Conservation (phyloP, 2,329 filamentous ascomycete species). For the Trichoderma brevicompactum region DNA sequence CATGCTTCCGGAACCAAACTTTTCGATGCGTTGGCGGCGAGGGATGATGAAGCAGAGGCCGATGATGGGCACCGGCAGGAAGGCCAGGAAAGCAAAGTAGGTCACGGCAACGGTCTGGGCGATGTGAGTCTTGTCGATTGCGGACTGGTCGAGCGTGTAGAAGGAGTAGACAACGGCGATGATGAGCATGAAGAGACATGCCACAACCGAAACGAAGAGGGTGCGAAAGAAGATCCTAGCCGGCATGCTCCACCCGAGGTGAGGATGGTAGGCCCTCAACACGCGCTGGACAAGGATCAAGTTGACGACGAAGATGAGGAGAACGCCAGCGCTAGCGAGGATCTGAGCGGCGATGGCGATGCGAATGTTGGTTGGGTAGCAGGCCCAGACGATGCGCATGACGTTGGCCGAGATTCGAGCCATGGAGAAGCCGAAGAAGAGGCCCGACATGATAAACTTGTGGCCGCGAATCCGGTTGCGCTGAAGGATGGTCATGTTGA, state of each 20-base stretch:
- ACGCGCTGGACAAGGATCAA: constrained; percentile 77
- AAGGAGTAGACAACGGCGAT: constrained; percentile 65
- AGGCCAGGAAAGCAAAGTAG: constrained; percentile 61
- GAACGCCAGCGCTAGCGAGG: constrained; percentile 73
- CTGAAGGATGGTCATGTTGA: constrained; percentile 63
- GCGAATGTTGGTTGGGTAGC: constrained; percentile 44
- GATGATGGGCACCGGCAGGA: constrained; percentile 63
- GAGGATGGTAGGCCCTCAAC: constrained; percentile 72
- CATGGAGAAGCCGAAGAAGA: constrained; percentile 64
- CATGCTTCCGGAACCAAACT: constrained; percentile 66
- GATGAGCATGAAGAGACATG: constrained; percentile 69
- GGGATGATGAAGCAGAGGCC: constrained; percentile 56
- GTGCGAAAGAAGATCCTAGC: constrained; percentile 58
- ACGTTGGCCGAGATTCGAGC: constrained; percentile 56
- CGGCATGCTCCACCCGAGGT: constrained; percentile 67
- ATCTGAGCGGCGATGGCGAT: constrained; percentile 66
- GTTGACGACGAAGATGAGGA: constrained; percentile 79
- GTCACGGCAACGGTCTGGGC: constrained; percentile 70
- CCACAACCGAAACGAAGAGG: constrained; percentile 61
- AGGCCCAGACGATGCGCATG: constrained; percentile 59
- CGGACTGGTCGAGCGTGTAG: constrained; percentile 63
- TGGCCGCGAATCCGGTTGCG: constrained; percentile 54
- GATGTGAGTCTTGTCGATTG: constrained; percentile 58
- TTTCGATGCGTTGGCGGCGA: constrained; percentile 51
- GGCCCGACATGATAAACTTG: constrained; percentile 63